A percentile compares a stretch with the other conserved stretches of the same genome.
Conservation (phyloP, 1,139 yeast species). For the Lipomyces yarrowii region DNA sequence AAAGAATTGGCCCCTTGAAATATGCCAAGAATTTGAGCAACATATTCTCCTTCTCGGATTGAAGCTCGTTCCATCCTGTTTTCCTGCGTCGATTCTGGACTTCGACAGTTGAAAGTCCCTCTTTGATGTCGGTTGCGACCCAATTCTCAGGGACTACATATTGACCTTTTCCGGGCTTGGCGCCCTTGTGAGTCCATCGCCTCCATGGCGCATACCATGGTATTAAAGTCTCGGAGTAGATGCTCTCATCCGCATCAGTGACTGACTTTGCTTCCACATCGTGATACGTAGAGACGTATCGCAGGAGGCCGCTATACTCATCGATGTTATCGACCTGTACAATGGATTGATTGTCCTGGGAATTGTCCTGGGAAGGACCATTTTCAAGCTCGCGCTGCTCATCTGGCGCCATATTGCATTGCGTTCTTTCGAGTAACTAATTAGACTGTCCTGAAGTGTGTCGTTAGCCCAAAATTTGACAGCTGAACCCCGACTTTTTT, state of each 20-base stretch:
- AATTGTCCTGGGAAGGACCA: slow-evolving; percentile 14
- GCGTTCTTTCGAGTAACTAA: no score
- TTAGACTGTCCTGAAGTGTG: no score
- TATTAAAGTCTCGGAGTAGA: neutral
- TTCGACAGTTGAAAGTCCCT: slow-evolving; percentile 80
- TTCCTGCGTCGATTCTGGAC: slow-evolving; percentile 86
- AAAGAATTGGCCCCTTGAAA: slow-evolving; percentile 96
- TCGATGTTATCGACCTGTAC: neutral
- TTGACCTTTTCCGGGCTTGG: slow-evolving; percentile 31
- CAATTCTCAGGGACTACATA: slow-evolving; percentile 77
- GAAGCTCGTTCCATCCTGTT: slow-evolving; percentile 91
- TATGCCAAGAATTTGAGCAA: slow-evolving; percentile 82
- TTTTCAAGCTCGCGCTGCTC: neutral
- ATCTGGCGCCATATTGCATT: neutral
- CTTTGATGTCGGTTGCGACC: slow-evolving; percentile 78
- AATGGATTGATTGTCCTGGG: neutral
- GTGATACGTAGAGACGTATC: neutral
- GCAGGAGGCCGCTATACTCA: neutral
- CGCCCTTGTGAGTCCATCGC: neutral
- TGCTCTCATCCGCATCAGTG: neutral
- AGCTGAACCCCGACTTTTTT: no score
- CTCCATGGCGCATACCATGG: neutral
- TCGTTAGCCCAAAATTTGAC: no score
- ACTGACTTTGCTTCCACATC: neutral
- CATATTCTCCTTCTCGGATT: slow-evolving; percentile 85